Evolutionary conservation across 2,329 filamentous ascomycete genomes (phyloP).

Genomic region (Diaporthe sp.): DNA sequence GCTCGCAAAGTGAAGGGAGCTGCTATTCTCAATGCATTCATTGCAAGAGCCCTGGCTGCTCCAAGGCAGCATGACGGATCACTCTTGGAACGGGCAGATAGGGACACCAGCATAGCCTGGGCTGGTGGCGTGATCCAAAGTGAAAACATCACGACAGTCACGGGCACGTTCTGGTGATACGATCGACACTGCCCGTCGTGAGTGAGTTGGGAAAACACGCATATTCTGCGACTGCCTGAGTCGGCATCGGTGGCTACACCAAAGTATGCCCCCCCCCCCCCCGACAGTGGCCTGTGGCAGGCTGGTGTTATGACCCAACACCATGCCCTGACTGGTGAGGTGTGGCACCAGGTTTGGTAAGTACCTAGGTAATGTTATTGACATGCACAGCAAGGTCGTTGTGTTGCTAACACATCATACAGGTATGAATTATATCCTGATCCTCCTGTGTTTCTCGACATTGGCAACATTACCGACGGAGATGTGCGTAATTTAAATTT

Average conservation of each 20-base stretch:
- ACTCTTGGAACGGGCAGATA: background rate
- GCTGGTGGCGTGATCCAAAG: background rate
- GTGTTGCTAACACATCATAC: background rate
- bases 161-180: background rate
- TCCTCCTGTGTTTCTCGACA: background rate
- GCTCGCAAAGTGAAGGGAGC: background rate
- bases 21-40: background rate
- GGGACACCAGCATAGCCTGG: background rate
- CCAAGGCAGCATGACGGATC: background rate
- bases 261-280: too few relatives aligned
- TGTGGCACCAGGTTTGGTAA: background rate
- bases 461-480: background rate
- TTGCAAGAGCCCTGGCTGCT: background rate
- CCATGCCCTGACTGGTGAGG: background rate
- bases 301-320: background rate
- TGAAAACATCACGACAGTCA: background rate
- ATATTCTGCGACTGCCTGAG: background rate
- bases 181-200: background rate
- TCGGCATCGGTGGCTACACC: background rate
- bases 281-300: background rate
- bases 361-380: too few relatives aligned
- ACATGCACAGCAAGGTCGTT: background rate
- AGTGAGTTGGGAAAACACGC: background rate
- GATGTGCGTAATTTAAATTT: background rate
- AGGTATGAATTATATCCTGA: background rate